Base-by-base conservation (phyloP, 2,329 filamentous ascomycete genomes). In the Fusarium chuoi region DNA sequence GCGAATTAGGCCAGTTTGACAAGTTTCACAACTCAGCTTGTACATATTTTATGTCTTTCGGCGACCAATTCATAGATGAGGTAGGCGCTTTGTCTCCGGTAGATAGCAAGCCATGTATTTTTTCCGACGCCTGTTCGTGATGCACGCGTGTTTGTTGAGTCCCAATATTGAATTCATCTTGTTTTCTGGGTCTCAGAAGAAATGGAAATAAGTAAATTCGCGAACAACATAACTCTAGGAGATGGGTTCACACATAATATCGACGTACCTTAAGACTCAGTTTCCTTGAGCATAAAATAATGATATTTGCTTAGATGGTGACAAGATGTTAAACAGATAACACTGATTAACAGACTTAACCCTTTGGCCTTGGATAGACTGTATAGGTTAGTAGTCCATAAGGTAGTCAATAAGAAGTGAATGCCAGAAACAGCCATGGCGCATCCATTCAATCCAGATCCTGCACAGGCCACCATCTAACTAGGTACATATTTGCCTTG, bases 401-500 rank as follows among this genome's bases (percentile, higher is more conserved):
- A n/a, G 9, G 17, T 36, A n/a, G 30, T 20, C 24, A n/a, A 41
- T 41, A 18, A 41, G 15, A 36, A 26, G 15, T n/a, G 24, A 28
- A 55, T n/a, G 24, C 20, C 15, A 30, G 35, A 55, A 41, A 42
- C 36, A 28, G 49, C n/a, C 35, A 55, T 28, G 20, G 35, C 35
- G 24, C 51, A n/a, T 14, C 48, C 30, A 26, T 26, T 36, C 49
- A 52, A 41, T 55, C 18, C 12, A 26, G 20, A 28, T 30, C 20
- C 51, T 22, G 20, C 42, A 65, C 49, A 48, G 26, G 60, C 58
- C 44, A 54, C 42, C 39, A 41, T 39, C 62, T 57, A n/a, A n/a
- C n/a, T n/a, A n/a, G n/a, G n/a, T n/a, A n/a, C n/a, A n/a, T n/a
- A 45, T 33, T 67, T 57, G 44, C 65, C 63, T 62, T 68, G 65